A percentile compares a stretch with the other conserved stretches of the same genome.
phyloP scores from a whole-genome alignment of 73 alveolate genomes.

The Diophrys sp. region DNA sequence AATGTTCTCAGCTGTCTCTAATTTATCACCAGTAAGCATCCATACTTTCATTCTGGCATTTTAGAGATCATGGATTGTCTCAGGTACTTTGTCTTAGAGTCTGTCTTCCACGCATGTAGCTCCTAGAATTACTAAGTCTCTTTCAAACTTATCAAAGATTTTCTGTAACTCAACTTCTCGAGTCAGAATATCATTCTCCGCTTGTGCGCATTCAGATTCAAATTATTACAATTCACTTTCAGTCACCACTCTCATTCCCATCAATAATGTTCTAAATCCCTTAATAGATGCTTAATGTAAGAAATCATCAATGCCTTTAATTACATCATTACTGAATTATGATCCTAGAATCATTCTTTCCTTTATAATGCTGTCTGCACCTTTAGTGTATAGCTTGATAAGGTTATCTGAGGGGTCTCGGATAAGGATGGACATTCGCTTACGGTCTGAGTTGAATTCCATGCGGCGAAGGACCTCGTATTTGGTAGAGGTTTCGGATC shows the following conservation, averaged over 20 bases:
- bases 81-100: slow-evolving; percentile 94
- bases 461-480: slow-evolving; percentile 65
- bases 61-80: slow-evolving; percentile 86
- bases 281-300: slow-evolving; percentile 63
- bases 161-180: slow-evolving; percentile 62
- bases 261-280: slow-evolving; percentile 87
- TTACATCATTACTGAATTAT: not conserved
- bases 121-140: slow-evolving; percentile 87
- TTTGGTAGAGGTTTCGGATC: slow-evolving; percentile 33
- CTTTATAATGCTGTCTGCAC: slow-evolving; percentile 71
- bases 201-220: slow-evolving; percentile 37
- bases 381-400: slow-evolving; percentile 49
- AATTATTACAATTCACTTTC: slow-evolving; percentile 10
- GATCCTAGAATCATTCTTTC: slow-evolving; percentile 7
- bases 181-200: slow-evolving; percentile 68
- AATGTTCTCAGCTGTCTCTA: slow-evolving; percentile 96
- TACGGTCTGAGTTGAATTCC: slow-evolving; percentile 70
- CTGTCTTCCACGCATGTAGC: slow-evolving; percentile 97
- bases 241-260: slow-evolving; percentile 68
- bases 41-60: slow-evolving; percentile 95
- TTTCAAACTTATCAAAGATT: slow-evolving; percentile 80
- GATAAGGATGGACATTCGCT: slow-evolving; percentile 69
- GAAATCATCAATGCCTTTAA: slow-evolving; percentile 49
- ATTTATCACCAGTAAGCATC: slow-evolving; percentile 99
- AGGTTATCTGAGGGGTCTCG: slow-evolving; percentile 26